Conservation (phyloP, 805 yeast species). For the Phaffomyces antillensis region DNA sequence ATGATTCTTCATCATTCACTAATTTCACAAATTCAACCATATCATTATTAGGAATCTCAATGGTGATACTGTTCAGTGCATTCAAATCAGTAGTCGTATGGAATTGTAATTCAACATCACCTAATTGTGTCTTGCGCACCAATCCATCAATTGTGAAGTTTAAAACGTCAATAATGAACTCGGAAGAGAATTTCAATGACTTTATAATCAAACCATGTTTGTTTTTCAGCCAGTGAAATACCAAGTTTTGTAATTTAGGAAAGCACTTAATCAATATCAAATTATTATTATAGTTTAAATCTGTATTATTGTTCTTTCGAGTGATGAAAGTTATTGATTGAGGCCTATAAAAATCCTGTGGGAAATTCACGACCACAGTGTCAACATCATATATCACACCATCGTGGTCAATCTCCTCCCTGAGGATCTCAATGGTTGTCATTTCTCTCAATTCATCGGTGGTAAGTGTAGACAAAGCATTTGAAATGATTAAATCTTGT, state of each 20-base stretch:
- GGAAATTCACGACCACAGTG: conserved; percentile 12
- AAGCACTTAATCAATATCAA: conserved; percentile 9
- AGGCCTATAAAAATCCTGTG: conserved; percentile 14
- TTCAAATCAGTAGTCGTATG: conserved; percentile 17
- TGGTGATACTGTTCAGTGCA: conserved; percentile 18
- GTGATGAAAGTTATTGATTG: conserved; percentile 16
- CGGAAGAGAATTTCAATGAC: conserved; percentile 20
- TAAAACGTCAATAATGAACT: conserved; percentile 19
- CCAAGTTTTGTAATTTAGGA: conserved; percentile 14
- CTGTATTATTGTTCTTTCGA: neutral
- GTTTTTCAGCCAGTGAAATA: conserved; percentile 25
- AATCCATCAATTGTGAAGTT: conserved; percentile 18
- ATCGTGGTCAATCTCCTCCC: conserved; percentile 2
- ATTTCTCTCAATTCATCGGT: conserved; percentile 12
- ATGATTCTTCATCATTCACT: neutral
- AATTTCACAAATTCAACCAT: conserved; percentile 14
- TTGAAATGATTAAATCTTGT: conserved; percentile 17
- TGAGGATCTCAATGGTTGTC: conserved; percentile 8
- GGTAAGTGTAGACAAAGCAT: conserved; percentile 11
- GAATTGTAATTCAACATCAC: conserved; percentile 24
- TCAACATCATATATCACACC: conserved; percentile 1
- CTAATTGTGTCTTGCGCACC: conserved; percentile 14
- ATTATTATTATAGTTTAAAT: conserved; percentile 4
- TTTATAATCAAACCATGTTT: conserved; percentile 21
- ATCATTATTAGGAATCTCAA: conserved; percentile 24